Base-by-base conservation (phyloP, 2,329 filamentous ascomycete species). In the Monilinia laxa region DNA sequence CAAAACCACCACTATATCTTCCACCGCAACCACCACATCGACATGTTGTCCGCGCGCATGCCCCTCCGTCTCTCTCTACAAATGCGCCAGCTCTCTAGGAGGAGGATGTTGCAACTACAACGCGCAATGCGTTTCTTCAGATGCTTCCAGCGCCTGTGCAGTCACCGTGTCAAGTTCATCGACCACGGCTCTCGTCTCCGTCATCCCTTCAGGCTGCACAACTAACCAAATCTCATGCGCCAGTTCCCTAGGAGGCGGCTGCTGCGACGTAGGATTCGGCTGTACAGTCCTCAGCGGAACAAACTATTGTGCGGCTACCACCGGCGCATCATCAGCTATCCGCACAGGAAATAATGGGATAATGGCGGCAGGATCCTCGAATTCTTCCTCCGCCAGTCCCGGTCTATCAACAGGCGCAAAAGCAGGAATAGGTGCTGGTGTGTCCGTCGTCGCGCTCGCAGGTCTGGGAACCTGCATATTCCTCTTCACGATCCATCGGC, bases 381-480 rank as follows among this genome's bases (percentile, higher is more conserved):
- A 64, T 57, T 18, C 52, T 5, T 14, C 62, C 23, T 64, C 62
- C 1, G 20, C 4, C 1, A 23, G 11, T 6, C 53, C 56, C 35
- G 74, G 74, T 2, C 73, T 86, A 7, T 82, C 82, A 1, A 74
- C 79, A 1, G 84, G 82, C 0, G 84, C 83, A 2, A 85, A 83
- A 71, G 84, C 82, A 0, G 85, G 85, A 2, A 82, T 88, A n/a
- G 84, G 81, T 7, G 78, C 83, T 0, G 85, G 84, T 23, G 80
- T 83, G 4, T 79, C 82, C 1, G 73, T 83, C 0, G 82, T 77
- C 38, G 79, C 77, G 1, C 77, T 79, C 4, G 55, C 80, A 7
- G 52, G 84, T 18, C 76, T 84, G 49, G 82, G 79, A 4, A 72
- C 72, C 3, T 68, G 80, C 20, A 78, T 80, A 0, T 87, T 82